These are phyloP conservation scores for Volvox carteri DNA, from an alignment of 163 green algal species.

Conservation along the genomic window DNA sequence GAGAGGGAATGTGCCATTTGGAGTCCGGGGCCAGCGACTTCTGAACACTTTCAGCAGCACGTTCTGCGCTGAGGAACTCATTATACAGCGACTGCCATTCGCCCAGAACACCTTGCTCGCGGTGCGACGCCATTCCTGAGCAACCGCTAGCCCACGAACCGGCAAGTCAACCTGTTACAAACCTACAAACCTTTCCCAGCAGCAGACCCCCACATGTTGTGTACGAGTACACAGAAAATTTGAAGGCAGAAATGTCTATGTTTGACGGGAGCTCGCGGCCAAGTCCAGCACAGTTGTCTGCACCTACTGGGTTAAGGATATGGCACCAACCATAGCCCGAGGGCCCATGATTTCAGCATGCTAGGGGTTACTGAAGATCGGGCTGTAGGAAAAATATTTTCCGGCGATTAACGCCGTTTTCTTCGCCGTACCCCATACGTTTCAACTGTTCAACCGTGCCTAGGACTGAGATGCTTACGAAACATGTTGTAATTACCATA, in stretches of 20 bases:
- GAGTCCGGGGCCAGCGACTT: neutral
- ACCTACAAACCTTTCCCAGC: neutral
- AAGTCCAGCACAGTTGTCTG: neutral
- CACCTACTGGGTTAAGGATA: neutral
- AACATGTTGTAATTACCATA: neutral
- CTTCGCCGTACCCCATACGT: neutral
- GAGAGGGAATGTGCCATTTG: neutral
- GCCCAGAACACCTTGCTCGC: neutral
- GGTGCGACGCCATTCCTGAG: conserved; percentile 16
- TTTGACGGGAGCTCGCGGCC: neutral
- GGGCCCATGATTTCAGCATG: neutral
- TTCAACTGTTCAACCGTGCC: no score
- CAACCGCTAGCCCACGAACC: neutral
- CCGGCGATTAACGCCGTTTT: no score
- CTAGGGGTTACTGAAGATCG: neutral
- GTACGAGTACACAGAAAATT: neutral
- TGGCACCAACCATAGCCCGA: no score
- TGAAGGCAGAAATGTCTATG: neutral
- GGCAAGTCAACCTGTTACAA: neutral
- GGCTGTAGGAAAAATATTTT: neutral
- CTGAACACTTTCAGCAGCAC: neutral
- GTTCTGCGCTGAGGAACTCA: conserved; percentile 25
- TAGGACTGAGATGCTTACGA: neutral
- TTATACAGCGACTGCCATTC: conserved; percentile 40
- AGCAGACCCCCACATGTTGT: neutral